These are phyloP conservation scores for Cladosporium sp. DNA, from an alignment of 2,329 filamentous ascomycete genomes.

Conservation along the genomic window DNA sequence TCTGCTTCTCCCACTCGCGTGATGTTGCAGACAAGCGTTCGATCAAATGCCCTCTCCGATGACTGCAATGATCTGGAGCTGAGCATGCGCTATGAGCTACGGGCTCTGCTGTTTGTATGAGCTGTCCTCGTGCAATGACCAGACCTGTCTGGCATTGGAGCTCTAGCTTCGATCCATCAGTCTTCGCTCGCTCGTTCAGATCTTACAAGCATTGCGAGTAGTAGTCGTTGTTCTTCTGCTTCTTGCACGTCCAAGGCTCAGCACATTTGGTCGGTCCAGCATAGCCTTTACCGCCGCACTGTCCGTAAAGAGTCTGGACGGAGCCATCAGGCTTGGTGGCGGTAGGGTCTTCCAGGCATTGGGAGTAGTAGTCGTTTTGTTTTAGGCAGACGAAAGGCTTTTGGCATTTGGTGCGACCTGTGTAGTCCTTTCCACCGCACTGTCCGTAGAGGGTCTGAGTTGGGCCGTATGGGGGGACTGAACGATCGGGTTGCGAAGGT, in stretches of 20 bases:
- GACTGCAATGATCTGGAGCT: neutral
- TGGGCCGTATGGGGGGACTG: conserved; percentile 2
- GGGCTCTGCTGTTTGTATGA: neutral
- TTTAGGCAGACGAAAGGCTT: conserved; percentile 32
- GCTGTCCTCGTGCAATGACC: neutral
- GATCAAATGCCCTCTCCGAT: neutral
- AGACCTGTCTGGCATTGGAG: neutral
- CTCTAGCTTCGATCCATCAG: neutral
- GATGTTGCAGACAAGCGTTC: neutral
- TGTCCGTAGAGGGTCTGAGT: conserved; percentile 30
- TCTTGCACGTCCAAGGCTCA: conserved; percentile 37
- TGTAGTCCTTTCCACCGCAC: conserved; percentile 40
- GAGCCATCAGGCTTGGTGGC: conserved; percentile 4
- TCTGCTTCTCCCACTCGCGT: neutral
- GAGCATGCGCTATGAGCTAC: neutral
- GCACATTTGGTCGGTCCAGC: conserved; percentile 38
- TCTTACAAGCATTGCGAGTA: conserved; percentile 40
- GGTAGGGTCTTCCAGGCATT: conserved; percentile 32
- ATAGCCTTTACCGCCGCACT: conserved; percentile 40
- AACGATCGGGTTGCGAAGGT: conserved; percentile 13
- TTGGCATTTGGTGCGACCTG: conserved; percentile 37
- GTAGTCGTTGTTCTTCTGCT: conserved; percentile 33
- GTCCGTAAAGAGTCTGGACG: conserved; percentile 23
- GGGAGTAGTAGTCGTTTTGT: conserved; percentile 40
- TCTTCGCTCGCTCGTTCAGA: neutral